Conservation (phyloP, 495 filamentous ascomycete species). For the Chlorociboria aeruginascens region DNA sequence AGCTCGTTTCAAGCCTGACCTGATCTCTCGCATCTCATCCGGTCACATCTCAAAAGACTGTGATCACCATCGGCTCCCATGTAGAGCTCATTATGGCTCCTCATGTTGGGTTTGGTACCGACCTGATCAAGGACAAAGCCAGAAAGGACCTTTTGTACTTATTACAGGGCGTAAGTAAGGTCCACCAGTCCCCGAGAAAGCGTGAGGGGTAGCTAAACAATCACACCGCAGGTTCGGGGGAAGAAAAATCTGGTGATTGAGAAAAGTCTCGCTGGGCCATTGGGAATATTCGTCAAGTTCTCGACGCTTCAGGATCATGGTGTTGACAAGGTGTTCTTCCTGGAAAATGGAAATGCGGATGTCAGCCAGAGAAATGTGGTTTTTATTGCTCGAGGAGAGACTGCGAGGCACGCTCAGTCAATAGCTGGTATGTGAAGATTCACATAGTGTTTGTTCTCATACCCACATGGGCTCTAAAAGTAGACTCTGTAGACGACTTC, state of each 20-base stretch:
- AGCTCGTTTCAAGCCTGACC: neutral
- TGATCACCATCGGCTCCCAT: slow-evolving; percentile 7
- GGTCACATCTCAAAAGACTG: neutral
- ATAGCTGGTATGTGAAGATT: slow-evolving; percentile 69
- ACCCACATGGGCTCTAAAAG: slow-evolving; percentile 38
- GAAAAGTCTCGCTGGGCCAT: slow-evolving; percentile 73
- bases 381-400: slow-evolving; percentile 84
- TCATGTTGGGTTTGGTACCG: slow-evolving; percentile 63
- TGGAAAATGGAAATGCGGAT: slow-evolving; percentile 89
- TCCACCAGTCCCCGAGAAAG: neutral
- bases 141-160: slow-evolving; percentile 76
- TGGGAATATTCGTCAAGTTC: slow-evolving; percentile 88
- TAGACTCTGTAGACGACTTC: slow-evolving; percentile 45
- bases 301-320: slow-evolving; percentile 78
- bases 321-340: slow-evolving; percentile 88
- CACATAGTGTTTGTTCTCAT: neutral
- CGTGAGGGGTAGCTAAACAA: too few species aligned
- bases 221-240: slow-evolving; percentile 61
- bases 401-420: slow-evolving; percentile 61
- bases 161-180: slow-evolving; percentile 79
- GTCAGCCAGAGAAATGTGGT: slow-evolving; percentile 89
- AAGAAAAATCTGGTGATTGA: slow-evolving; percentile 98
- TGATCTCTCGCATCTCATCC: neutral
- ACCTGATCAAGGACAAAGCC: slow-evolving; percentile 70
- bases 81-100: slow-evolving; percentile 47